Evolutionary conservation across 139 green algal species (phyloP).

Genomic region (Astrephomene gubernaculifera): DNA sequence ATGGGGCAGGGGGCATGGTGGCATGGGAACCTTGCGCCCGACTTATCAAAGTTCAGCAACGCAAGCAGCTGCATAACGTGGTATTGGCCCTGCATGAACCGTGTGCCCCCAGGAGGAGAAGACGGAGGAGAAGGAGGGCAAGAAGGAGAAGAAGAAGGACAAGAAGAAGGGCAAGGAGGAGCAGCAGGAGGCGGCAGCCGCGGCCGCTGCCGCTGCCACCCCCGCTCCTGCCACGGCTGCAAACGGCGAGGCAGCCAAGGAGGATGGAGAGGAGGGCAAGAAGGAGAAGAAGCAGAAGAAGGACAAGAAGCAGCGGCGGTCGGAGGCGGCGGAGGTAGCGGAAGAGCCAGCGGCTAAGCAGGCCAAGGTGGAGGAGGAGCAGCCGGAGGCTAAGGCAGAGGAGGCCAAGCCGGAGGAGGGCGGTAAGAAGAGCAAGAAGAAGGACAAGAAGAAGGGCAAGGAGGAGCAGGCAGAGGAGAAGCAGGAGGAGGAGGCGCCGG

Average conservation of each 20-base stretch:
- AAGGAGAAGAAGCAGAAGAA: conserved; percentile 24
- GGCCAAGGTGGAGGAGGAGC: conserved; percentile 26
- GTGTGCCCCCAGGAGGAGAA: conserved; percentile 3
- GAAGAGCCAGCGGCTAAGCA: conserved; percentile 12
- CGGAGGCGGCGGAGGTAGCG: conserved; percentile 7
- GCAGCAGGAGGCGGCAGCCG: background rate
- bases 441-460: conserved; percentile 40
- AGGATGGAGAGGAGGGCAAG: background rate
- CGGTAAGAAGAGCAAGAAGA: conserved; percentile 3
- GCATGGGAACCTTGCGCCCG: no score
- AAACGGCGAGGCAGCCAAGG: background rate
- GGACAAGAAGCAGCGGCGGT: background rate
- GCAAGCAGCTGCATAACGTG: no score
- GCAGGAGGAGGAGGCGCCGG: background rate
- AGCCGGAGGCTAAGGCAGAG: conserved; percentile 8
- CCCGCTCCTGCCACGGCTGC: background rate
- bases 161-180: background rate
- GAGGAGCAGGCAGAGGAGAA: background rate
- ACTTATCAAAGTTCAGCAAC: no score
- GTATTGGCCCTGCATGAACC: background rate
- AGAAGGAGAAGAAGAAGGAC: conserved; percentile 30
- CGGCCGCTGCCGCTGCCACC: background rate
- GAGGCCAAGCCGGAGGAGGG: background rate
- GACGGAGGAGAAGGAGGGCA: conserved; percentile 5
- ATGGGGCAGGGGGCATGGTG: no score